A percentile compares a stretch with the other conserved stretches of the same genome.
Evolutionary conservation across 495 filamentous ascomycete genomes (phyloP).

Genomic region (Penicillium odoratum): DNA sequence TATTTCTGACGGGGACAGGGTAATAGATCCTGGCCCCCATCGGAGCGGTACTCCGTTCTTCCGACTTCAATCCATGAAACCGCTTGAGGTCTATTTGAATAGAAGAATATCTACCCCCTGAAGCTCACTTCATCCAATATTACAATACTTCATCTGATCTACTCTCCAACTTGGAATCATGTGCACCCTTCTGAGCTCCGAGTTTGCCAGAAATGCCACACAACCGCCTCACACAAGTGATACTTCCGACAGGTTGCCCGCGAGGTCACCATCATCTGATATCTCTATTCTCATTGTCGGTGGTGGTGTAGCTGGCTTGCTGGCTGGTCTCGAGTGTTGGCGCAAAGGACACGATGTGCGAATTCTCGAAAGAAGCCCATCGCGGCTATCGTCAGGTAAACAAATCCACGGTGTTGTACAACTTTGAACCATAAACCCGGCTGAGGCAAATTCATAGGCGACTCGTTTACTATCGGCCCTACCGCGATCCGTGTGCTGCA

Average conservation of each 20-base stretch:
- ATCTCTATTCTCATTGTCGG: slow-evolving; percentile 18
- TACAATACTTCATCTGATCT: not conserved
- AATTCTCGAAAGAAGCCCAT: slow-evolving; percentile 16
- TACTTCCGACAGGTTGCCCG: not conserved
- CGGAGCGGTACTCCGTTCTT: not conserved
- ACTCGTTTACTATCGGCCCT: slow-evolving; percentile 53
- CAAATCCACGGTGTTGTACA: not conserved
- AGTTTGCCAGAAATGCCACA: not conserved
- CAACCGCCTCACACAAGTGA: not conserved
- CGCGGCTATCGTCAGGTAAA: slow-evolving; percentile 11
- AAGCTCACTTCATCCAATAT: not conserved
- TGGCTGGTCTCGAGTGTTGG: slow-evolving; percentile 20
- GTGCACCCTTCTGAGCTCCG: not conserved
- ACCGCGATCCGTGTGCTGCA: slow-evolving; percentile 50
- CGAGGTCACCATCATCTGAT: slow-evolving; percentile 5
- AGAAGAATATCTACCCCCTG: not conserved
- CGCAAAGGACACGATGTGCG: slow-evolving; percentile 23
- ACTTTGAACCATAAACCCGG: not conserved
- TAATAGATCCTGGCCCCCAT: not conserved
- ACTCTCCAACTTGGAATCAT: not conserved
- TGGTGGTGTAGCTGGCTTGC: slow-evolving; percentile 18
- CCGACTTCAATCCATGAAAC: not conserved
- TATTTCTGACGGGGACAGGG: not conserved
- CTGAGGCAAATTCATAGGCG: slow-evolving; percentile 35
- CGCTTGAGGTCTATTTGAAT: not conserved